phyloP scores from a whole-genome alignment of 495 filamentous ascomycete species.

The Delitschia confertaspora region DNA sequence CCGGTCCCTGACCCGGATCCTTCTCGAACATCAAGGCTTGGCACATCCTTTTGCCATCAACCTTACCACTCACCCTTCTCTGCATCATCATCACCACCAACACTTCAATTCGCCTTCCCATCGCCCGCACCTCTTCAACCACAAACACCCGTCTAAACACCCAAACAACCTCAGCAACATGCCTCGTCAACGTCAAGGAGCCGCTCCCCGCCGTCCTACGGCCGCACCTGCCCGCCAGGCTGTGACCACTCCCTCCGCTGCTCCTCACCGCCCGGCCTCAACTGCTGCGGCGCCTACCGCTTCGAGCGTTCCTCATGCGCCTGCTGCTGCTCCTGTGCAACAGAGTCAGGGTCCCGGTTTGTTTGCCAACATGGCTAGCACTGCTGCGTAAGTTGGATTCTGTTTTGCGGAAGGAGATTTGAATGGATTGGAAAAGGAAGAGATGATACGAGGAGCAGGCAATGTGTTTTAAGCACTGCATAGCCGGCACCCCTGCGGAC shows the following conservation, averaged over 20 bases:
- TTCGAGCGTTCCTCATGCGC: constrained; percentile 31
- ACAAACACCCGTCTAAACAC: constrained; percentile 9
- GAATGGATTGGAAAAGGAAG: background rate
- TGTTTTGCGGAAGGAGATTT: background rate
- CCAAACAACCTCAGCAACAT: too few relatives aligned
- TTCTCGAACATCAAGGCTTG: constrained; percentile 22
- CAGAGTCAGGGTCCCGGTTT: constrained; percentile 33
- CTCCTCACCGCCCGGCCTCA: constrained; percentile 31
- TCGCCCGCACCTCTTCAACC: background rate
- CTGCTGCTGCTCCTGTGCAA: constrained; percentile 10
- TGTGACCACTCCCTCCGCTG: constrained; percentile 3
- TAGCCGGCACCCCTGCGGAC: too few relatives aligned
- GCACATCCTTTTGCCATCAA: constrained; percentile 4
- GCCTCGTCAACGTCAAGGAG: constrained; percentile 35
- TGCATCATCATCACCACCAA: constrained; percentile 6
- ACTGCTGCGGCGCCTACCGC: constrained; percentile 34
- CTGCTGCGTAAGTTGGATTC: constrained; percentile 38
- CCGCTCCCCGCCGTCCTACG: constrained; percentile 29
- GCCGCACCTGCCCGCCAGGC: constrained; percentile 24
- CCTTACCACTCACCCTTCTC: background rate
- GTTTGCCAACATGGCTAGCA: constrained; percentile 41
- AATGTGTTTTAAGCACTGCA: too few relatives aligned
- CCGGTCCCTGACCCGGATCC: constrained; percentile 14
- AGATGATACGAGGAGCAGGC: too few relatives aligned
- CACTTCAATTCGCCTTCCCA: constrained; percentile 1